Base-by-base conservation (phyloP, 208 protist genomes). In the Leishmania tarentolae region DNA sequence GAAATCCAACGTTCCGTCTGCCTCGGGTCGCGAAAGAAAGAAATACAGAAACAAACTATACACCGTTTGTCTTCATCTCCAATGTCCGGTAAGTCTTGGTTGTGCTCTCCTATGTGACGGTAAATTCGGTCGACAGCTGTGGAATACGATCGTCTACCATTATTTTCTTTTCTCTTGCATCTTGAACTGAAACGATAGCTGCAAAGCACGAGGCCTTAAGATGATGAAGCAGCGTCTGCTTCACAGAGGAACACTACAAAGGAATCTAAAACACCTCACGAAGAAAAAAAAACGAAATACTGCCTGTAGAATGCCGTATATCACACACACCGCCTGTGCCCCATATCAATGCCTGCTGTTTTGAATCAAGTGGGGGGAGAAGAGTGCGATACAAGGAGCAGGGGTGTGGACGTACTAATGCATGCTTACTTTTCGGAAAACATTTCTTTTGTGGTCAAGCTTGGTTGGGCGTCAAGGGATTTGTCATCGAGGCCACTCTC, bases 391-490 rank as follows among this genome's bases (percentile, higher is more conserved):
- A 28, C 31, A 66, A 17, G 52, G 42, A 50, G 46, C 35, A 77
- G 40, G 40, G 19, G 44, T 75, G 61, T 56, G 19, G 71, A 80
- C 73, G 79, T 11, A 78, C 28, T 73, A 68, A 44, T n/a, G 8
- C 5, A 52, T 24, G 42, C n/a, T 72, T 77, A 85, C 37, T 56
- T 79, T 37, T 59, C 57, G 3, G 47, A 75, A 89, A 94, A 94
- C 86, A 94, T 87, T 15, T 95, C 89, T 66, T 89, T 92, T 1
- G 88, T 91, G 44, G 88, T 88, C 31, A 77, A 83, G 61, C 91
- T 82, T 5, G 80, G 71, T 61, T 94, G 88, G 17, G 85, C 73
- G 17, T 83, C 91, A 9, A 93, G 52, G 11, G 82, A 76, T 53
- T 93, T 88, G 65, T 90, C 88, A 59, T 86, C 63, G 7, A 63